phyloP scores from a whole-genome alignment of 768 basidiomycete species.

The Macrolepiota dolichaula region DNA sequence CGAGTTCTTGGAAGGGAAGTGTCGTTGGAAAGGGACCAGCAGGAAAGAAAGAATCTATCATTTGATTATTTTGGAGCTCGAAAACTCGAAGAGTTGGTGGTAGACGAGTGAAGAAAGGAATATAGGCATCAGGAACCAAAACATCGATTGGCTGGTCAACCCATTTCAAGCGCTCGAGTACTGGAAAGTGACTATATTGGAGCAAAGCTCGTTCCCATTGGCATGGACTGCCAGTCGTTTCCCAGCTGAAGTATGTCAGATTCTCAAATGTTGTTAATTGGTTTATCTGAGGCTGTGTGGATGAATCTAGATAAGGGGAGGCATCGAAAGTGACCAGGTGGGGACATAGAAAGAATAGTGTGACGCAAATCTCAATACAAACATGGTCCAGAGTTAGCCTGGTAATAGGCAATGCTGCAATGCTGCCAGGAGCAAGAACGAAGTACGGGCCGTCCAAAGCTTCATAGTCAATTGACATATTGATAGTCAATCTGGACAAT shows the following conservation, averaged over 20 bases:
- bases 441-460: too few relatives aligned
- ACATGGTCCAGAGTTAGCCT: not conserved
- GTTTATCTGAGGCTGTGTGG: not conserved
- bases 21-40: not conserved
- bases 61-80: not conserved
- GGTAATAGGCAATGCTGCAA: not conserved
- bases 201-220: not conserved
- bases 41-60: too few relatives aligned
- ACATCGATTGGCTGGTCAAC: not conserved
- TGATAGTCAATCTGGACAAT: not conserved
- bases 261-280: not conserved
- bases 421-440: too few relatives aligned
- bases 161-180: not conserved
- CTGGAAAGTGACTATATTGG: not conserved
- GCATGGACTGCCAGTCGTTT: not conserved
- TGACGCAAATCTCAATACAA: not conserved
- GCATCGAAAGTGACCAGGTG: not conserved
- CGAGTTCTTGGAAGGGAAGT: not conserved
- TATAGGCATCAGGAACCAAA: not conserved
- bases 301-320: not conserved
- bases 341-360: not conserved
- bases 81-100: not conserved
- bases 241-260: not conserved
- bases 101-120: not conserved
- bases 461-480: not conserved